Percentiles rank a stretch among this genome's conserved stretches.
These are phyloP conservation scores for Candida sojae DNA, from an alignment of 1,139 yeast genomes.

Conservation along the genomic window DNA sequence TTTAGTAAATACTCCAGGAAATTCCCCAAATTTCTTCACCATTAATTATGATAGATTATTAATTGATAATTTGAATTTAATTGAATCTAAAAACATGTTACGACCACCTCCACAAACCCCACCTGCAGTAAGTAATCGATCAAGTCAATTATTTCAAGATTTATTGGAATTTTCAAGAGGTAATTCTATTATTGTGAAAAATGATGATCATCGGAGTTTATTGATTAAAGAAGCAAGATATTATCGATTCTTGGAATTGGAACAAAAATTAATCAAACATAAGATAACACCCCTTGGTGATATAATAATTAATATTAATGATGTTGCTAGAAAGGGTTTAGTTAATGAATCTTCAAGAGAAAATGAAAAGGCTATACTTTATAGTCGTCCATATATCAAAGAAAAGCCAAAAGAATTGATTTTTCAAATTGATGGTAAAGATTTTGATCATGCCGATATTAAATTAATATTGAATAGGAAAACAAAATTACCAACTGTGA, in stretches of 20 bases:
- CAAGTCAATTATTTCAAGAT: constrained; percentile 61
- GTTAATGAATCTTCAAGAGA: constrained; percentile 21
- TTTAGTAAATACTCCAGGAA: constrained; percentile 59
- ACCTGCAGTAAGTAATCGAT: constrained; percentile 51
- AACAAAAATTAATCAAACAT: constrained; percentile 65
- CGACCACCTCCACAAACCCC: constrained; percentile 82
- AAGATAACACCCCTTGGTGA: constrained; percentile 52
- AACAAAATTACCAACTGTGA: constrained; percentile 26
- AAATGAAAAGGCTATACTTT: constrained; percentile 32
- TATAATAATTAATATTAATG: constrained; percentile 53
- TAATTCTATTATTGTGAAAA: constrained; percentile 42
- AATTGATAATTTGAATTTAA: constrained; percentile 41
- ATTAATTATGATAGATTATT: constrained; percentile 55
- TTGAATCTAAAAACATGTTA: constrained; percentile 44
- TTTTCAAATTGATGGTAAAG: constrained; percentile 49
- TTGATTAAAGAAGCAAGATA: constrained; percentile 72
- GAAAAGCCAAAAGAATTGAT: constrained; percentile 49
- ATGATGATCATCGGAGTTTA: constrained; percentile 56
- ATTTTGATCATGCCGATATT: constrained; percentile 23
- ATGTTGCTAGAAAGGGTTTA: constrained; percentile 49
- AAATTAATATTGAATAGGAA: constrained; percentile 32
- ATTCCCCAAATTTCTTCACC: constrained; percentile 75
- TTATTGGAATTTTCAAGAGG: constrained; percentile 61
- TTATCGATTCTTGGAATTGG: constrained; percentile 73
- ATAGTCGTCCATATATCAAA: constrained; percentile 60